Evolutionary conservation across 1,139 yeast genomes (phyloP).

Genomic region (Taphrina wiesneri): DNA sequence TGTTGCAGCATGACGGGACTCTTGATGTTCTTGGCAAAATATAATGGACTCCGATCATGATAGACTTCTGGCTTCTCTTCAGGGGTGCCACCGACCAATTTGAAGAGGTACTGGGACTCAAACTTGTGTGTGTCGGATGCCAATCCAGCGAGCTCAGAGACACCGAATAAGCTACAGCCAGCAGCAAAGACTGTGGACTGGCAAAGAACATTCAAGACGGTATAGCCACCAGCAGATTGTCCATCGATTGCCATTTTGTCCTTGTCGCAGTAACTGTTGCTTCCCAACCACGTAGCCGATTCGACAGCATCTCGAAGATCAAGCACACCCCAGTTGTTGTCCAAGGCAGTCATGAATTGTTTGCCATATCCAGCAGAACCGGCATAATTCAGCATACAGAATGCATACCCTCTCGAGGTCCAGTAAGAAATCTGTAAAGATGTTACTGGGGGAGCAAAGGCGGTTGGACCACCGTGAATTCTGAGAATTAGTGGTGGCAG

Average conservation of each 20-base stretch:
- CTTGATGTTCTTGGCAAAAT: constrained; percentile 20
- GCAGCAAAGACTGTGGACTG: constrained; percentile 26
- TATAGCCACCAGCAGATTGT: constrained; percentile 30
- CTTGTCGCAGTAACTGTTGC: constrained; percentile 3
- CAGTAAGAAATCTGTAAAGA: constrained; percentile 26
- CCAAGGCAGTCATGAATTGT: constrained; percentile 13
- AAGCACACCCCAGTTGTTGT: constrained; percentile 19
- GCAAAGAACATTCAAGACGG: constrained; percentile 20
- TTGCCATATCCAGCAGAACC: constrained; percentile 27
- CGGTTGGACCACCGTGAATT: constrained; percentile 32
- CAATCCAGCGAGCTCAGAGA: constrained; percentile 18
- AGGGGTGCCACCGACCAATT: constrained; percentile 30
- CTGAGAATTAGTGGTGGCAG: constrained; percentile 25
- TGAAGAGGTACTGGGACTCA: constrained; percentile 30
- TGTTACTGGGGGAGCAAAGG: constrained; percentile 21
- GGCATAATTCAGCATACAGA: constrained; percentile 27
- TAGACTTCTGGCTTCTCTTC: constrained; percentile 23
- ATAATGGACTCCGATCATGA: constrained; percentile 20
- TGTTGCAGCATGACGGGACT: constrained; percentile 25
- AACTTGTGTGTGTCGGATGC: constrained; percentile 32
- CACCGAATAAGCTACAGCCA: constrained; percentile 16
- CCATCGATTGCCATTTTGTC: constrained; percentile 26
- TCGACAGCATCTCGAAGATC: constrained; percentile 19
- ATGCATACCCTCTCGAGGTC: constrained; percentile 31
- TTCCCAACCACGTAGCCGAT: constrained; percentile 11